Evolutionary conservation across 352 stramenopile species (phyloP), one percentile per base, ranked within the genome.

Genomic region (Phytophthora kernoviae): DNA sequence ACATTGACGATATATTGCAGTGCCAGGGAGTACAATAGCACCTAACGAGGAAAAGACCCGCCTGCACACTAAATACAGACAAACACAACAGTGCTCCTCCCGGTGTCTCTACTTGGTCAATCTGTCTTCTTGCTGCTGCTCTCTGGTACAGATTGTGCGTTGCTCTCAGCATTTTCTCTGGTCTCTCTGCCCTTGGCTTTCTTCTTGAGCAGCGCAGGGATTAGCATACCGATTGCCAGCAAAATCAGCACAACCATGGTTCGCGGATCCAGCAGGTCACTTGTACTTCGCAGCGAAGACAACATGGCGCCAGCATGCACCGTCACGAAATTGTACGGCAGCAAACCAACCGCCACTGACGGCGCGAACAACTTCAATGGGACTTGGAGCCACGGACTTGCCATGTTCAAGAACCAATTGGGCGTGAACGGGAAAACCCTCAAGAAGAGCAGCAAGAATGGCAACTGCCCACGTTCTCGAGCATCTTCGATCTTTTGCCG

Each of bases 321-420:
- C 15, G 84, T 94, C 50, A 92, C 78, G 41, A 91, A 90, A 62
- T 92, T 94, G 70, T 94, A 94, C 18, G 84, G 84, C 65, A 93
- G 67, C 47, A 95, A 72, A 1, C 86, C 86, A 8, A 93, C 18
- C 5, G 85, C 58, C 30, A 91, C 83, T 1, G 75, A 78, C 8
- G 79, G 76, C 11, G 82, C 79, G 52, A 95, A 94, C 20, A 87
- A 51, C 26, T 55, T 65, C 17, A 93, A 58, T 36, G 84, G 82
- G 44, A 95, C 81, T 58, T 85, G 62, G 6, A 91, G 70, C 80
- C 85, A 93, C 39, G 86, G 84, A 73, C 81, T 90, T 18, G 84
- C 74, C 42, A 92, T 64, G 62, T 95, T 95, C 33, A 93, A 69
- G 53, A 95, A 85, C 86, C 86, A 95, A 55, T 95, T 93, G 32